These are phyloP conservation scores for Crataegus laevigata DNA, from an alignment of 306 rosid genomes.

Conservation along the genomic window DNA sequence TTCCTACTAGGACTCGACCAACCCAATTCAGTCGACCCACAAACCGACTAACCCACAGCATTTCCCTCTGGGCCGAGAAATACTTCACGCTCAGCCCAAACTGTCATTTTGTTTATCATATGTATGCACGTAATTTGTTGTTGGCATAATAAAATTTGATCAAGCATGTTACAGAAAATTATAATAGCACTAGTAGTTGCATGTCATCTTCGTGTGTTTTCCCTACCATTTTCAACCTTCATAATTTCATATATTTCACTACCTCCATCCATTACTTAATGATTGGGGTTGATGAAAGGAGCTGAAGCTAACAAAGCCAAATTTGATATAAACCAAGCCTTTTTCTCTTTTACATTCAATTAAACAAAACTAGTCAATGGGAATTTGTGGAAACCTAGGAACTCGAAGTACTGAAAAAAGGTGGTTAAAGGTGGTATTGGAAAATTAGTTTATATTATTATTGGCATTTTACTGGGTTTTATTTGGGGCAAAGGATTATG, in stretches of 20 bases:
- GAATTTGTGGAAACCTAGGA: not conserved
- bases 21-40: too few species aligned
- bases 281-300: conserved; percentile 4
- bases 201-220: not conserved
- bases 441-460: too few species aligned
- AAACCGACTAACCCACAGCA: too few species aligned
- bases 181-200: not conserved
- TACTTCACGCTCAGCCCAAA: too few species aligned
- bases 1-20: too few species aligned
- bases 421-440: too few species aligned
- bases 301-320: not conserved
- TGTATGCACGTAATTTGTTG: not conserved
- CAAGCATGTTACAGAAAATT: not conserved
- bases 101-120: not conserved
- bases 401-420: conserved; percentile 4
- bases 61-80: too few species aligned
- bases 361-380: not conserved
- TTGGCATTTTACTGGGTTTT: too few species aligned
- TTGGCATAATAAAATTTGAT: not conserved
- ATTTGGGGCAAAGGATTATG: too few species aligned
- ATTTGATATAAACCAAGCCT: not conserved
- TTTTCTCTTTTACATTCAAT: not conserved
- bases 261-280: not conserved
- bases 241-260: not conserved
- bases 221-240: not conserved